Evolutionary conservation across 2,329 filamentous ascomycete genomes (phyloP).

Genomic region (Didymella sp.): DNA sequence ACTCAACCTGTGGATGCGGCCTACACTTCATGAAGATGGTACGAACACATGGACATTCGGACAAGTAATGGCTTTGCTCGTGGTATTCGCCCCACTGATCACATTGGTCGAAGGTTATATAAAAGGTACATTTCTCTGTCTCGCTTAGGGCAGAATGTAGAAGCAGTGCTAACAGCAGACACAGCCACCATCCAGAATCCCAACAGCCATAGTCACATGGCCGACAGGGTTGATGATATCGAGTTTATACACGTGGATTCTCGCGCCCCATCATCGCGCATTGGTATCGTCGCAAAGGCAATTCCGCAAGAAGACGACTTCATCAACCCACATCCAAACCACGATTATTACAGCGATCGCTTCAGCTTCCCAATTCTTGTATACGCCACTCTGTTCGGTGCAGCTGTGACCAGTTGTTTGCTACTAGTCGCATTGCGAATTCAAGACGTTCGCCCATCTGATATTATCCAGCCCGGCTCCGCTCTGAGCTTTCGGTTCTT

Average conservation of each 20-base stretch:
- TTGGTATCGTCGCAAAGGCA: not conserved
- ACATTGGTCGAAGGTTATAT: slow-evolving; percentile 11
- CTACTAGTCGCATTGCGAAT: slow-evolving; percentile 1
- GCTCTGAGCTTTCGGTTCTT: not conserved
- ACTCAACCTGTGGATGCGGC: slow-evolving; percentile 11
- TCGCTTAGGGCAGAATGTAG: not conserved
- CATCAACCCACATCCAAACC: slow-evolving; percentile 1
- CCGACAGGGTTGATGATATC: not conserved
- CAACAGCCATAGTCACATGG: not conserved
- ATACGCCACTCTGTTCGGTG: not conserved
- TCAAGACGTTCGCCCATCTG: slow-evolving; percentile 3
- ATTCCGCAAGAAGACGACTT: not conserved
- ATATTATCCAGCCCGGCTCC: not conserved
- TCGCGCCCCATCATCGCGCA: not conserved
- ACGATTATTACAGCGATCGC: slow-evolving; percentile 9
- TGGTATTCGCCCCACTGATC: slow-evolving; percentile 13
- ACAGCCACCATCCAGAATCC: not conserved
- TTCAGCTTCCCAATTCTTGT: slow-evolving; percentile 11
- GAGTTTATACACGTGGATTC: slow-evolving; percentile 4
- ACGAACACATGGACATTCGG: slow-evolving; percentile 18
- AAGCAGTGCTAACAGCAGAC: not conserved
- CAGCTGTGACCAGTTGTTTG: not conserved
- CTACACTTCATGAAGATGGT: slow-evolving; percentile 4
- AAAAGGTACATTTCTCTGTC: not conserved
- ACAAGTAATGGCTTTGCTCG: slow-evolving; percentile 16